phyloP scores from a whole-genome alignment of 1,139 yeast genomes.

The Protomyces lactucae-debilis region DNA sequence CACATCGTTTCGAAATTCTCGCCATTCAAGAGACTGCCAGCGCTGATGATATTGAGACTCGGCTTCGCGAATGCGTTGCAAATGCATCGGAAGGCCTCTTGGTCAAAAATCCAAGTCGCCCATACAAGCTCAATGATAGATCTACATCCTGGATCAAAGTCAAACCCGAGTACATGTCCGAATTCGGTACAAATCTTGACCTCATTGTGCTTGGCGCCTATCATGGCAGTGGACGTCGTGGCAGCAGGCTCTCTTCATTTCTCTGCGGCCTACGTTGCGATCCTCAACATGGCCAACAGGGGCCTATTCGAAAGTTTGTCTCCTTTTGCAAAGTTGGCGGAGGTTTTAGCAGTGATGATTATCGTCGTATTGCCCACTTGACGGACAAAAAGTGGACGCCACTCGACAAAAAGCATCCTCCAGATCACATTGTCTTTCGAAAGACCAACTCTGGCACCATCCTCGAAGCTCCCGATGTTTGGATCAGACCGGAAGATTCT shows the following conservation, averaged over 20 bases:
- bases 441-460: conserved; percentile 35
- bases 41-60: conserved; percentile 44
- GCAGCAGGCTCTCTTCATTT: conserved; percentile 50
- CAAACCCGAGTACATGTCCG: conserved; percentile 83
- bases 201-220: conserved; percentile 71
- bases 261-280: conserved; percentile 61
- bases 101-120: conserved; percentile 58
- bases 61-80: conserved; percentile 56
- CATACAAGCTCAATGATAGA: conserved; percentile 58
- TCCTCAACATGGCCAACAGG: conserved; percentile 36
- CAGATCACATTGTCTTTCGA: conserved; percentile 53
- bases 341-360: conserved; percentile 67
- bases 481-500: conserved; percentile 72
- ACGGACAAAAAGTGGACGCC: conserved; percentile 62
- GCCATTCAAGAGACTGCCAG: conserved; percentile 31
- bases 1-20: conserved; percentile 55
- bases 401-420: conserved; percentile 40
- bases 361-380: conserved; percentile 49
- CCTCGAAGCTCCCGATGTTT: conserved; percentile 54
- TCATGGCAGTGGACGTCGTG: conserved; percentile 55
- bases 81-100: conserved; percentile 77
- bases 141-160: conserved; percentile 72
- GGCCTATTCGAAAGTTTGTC: conserved; percentile 40
- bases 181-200: conserved; percentile 83
- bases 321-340: conserved; percentile 81